Evolutionary conservation across 306 rosid species (phyloP).

Genomic region (Abrus pulchellus): DNA sequence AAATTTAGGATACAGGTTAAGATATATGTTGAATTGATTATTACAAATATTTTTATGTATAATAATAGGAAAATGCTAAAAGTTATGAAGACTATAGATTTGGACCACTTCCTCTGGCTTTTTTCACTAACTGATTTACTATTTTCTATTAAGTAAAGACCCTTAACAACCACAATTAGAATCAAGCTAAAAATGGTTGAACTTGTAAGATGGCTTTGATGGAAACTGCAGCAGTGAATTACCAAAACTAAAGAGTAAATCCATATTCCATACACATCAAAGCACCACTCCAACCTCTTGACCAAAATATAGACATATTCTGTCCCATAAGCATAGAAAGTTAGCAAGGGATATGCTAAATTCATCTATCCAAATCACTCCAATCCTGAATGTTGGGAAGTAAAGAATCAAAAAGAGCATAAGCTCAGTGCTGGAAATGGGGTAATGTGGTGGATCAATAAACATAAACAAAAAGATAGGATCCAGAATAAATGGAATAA

Average conservation of each 20-base stretch:
- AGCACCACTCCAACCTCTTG: not conserved
- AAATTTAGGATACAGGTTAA: too few relatives aligned
- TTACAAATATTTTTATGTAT: too few relatives aligned
- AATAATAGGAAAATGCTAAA: too few relatives aligned
- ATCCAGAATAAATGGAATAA: not conserved
- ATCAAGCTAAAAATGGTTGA: not conserved
- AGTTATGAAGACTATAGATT: too few relatives aligned
- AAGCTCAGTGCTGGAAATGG: not conserved
- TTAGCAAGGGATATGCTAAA: slow-evolving; percentile 1
- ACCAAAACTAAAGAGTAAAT: slow-evolving; percentile 8
- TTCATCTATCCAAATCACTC: slow-evolving; percentile 5
- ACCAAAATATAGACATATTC: not conserved
- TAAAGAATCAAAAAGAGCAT: slow-evolving; percentile 13
- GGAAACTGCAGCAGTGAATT: not conserved
- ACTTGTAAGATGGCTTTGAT: not conserved
- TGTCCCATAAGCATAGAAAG: slow-evolving; percentile 11
- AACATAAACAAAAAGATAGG: not conserved
- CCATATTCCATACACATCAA: not conserved
- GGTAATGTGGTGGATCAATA: not conserved
- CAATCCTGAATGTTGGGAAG: not conserved
- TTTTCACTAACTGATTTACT: too few relatives aligned
- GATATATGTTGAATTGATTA: too few relatives aligned
- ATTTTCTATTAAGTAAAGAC: not conserved
- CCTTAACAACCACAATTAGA: not conserved
- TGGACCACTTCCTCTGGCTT: too few relatives aligned